These are phyloP conservation scores for Psilocybe cyanescens DNA, from an alignment of 768 basidiomycete genomes.

Conservation along the genomic window DNA sequence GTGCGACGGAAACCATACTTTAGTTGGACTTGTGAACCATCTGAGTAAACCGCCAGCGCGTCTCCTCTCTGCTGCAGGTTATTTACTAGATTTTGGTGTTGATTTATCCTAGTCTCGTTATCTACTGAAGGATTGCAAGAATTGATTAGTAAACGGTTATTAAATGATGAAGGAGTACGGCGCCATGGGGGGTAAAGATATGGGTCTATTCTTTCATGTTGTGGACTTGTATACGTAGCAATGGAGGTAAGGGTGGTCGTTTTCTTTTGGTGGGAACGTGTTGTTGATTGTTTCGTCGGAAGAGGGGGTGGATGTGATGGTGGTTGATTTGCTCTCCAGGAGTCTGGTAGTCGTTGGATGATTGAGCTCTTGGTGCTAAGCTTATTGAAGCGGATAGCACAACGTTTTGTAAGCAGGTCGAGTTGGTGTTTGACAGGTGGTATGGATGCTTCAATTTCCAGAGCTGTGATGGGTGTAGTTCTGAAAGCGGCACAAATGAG, in stretches of 20 bases:
- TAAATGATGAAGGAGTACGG: slow-evolving; percentile 4
- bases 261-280: no score
- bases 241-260: slow-evolving; percentile 14
- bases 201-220: background rate
- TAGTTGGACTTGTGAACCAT: slow-evolving; percentile 17
- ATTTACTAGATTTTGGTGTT: slow-evolving; percentile 4
- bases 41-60: slow-evolving; percentile 16
- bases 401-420: slow-evolving; percentile 6
- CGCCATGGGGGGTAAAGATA: slow-evolving; percentile 27
- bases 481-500: slow-evolving; percentile 18
- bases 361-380: slow-evolving; percentile 20
- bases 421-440: slow-evolving; percentile 4
- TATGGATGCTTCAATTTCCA: no score
- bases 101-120: background rate
- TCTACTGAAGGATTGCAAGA: background rate
- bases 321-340: slow-evolving; percentile 3
- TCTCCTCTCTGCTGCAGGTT: background rate
- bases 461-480: no score
- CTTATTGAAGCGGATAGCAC: slow-evolving; percentile 28
- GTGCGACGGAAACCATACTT: slow-evolving; percentile 6
- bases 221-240: slow-evolving; percentile 14
- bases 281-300: no score
- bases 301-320: slow-evolving; percentile 22
- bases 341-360: slow-evolving; percentile 14
- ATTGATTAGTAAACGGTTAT: slow-evolving; percentile 4